Conservation (phyloP, 164 flowering plant genomes). For the Vitis rupestris region DNA sequence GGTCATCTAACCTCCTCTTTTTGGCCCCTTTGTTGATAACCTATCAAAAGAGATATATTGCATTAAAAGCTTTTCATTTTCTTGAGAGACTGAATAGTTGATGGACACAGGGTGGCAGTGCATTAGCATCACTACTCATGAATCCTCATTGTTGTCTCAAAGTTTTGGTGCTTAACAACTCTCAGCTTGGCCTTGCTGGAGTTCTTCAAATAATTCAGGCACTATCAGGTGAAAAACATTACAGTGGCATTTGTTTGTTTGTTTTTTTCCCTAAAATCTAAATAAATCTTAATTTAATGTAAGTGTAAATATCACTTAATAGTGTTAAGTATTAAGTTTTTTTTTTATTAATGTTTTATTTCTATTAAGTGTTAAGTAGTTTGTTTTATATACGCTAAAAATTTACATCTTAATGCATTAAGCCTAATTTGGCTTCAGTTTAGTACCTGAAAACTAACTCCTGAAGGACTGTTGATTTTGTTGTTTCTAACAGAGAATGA, state of each 20-base stretch:
- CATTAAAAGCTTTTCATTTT: not conserved
- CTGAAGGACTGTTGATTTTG: constrained; percentile 3
- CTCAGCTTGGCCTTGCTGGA: constrained; percentile 70
- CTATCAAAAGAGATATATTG: not conserved
- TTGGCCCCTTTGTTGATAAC: no score
- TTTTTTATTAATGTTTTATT: no score
- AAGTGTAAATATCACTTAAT: no score
- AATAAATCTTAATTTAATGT: no score
- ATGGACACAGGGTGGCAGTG: constrained; percentile 56
- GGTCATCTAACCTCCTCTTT: no score
- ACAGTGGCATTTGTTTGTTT: not conserved
- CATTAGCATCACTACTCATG: constrained; percentile 49
- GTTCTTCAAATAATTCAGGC: constrained; percentile 58
- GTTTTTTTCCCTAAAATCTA: not conserved
- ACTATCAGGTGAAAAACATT: constrained; percentile 45
- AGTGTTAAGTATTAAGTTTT: no score
- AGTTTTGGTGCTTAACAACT: constrained; percentile 60
- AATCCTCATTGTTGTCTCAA: constrained; percentile 59
- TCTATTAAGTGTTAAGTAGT: no score
- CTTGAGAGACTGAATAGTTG: constrained; percentile 2
- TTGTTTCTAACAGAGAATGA: constrained; percentile 44
- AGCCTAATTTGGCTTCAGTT: no score
- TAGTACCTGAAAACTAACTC: no score
- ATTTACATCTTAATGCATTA: no score
- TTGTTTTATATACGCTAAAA: no score